Evolutionary conservation across 73 alveolate species (phyloP).

Genomic region (Paraurostyla sp.): DNA sequence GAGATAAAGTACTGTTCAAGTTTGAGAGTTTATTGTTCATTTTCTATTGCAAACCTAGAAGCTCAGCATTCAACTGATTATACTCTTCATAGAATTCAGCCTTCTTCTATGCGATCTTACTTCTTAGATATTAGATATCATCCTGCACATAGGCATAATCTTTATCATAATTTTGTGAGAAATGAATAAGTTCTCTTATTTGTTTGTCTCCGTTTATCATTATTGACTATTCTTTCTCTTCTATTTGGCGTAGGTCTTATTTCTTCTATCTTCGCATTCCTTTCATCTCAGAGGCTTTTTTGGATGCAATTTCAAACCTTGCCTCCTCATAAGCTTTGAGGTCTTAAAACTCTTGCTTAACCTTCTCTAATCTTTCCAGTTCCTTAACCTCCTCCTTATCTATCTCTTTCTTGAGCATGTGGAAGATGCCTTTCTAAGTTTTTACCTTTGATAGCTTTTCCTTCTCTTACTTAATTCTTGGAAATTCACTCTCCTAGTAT

Average conservation of each 20-base stretch:
- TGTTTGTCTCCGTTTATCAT: constrained; percentile 19
- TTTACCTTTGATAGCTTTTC: background rate
- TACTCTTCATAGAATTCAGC: background rate
- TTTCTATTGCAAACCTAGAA: background rate
- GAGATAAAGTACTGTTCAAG: too few species aligned
- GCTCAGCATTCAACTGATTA: background rate
- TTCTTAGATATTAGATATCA: background rate
- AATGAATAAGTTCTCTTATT: constrained; percentile 27
- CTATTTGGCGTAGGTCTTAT: background rate
- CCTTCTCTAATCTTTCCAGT: background rate
- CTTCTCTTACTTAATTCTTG: background rate
- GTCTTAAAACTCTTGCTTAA: background rate
- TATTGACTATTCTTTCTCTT: background rate
- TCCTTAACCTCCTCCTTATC: background rate
- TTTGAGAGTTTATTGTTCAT: background rate
- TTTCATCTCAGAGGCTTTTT: background rate
- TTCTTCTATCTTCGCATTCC: background rate
- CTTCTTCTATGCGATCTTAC: background rate
- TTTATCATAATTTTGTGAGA: constrained; percentile 26
- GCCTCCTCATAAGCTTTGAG: background rate
- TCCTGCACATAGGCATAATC: constrained; percentile 8
- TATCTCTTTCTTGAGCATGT: background rate
- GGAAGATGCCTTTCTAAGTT: background rate
- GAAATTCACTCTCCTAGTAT: background rate
- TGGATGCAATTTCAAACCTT: background rate